These are phyloP conservation scores for Penicillium tannophilum DNA, from an alignment of 495 filamentous ascomycete genomes.

Conservation along the genomic window DNA sequence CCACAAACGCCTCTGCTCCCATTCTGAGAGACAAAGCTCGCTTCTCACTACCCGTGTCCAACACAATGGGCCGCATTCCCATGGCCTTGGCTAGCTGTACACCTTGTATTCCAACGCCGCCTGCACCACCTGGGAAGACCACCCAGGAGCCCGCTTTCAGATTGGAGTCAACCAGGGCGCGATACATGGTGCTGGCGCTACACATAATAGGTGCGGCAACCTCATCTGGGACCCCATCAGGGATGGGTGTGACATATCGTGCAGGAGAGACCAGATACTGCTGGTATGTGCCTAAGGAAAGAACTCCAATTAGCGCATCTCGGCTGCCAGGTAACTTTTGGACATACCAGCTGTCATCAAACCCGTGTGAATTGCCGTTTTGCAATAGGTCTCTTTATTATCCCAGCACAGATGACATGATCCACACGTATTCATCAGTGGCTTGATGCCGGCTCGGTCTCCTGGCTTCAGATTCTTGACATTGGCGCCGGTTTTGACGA, in stretches of 20 bases:
- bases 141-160: conserved; percentile 62
- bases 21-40: conserved; percentile 41
- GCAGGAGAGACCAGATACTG: conserved; percentile 64
- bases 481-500: conserved; percentile 54
- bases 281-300: conserved; percentile 59
- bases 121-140: conserved; percentile 55
- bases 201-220: conserved; percentile 65
- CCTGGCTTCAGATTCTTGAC: conserved; percentile 58
- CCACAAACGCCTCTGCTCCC: conserved; percentile 55
- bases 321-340: too few species aligned
- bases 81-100: conserved; percentile 61
- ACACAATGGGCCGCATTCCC: conserved; percentile 54
- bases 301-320: too few species aligned
- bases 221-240: conserved; percentile 57
- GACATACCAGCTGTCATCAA: conserved; percentile 36
- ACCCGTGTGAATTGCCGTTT: conserved; percentile 34
- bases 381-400: conserved; percentile 48
- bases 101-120: conserved; percentile 64
- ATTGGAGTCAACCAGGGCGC: conserved; percentile 54
- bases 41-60: conserved; percentile 49
- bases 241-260: conserved; percentile 66
- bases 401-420: conserved; percentile 50
- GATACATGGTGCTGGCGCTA: conserved; percentile 58
- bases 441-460: conserved; percentile 62
- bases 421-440: conserved; percentile 54